phyloP scores from a whole-genome alignment of 2,329 filamentous ascomycete species.

The Calonectria henricotiae region DNA sequence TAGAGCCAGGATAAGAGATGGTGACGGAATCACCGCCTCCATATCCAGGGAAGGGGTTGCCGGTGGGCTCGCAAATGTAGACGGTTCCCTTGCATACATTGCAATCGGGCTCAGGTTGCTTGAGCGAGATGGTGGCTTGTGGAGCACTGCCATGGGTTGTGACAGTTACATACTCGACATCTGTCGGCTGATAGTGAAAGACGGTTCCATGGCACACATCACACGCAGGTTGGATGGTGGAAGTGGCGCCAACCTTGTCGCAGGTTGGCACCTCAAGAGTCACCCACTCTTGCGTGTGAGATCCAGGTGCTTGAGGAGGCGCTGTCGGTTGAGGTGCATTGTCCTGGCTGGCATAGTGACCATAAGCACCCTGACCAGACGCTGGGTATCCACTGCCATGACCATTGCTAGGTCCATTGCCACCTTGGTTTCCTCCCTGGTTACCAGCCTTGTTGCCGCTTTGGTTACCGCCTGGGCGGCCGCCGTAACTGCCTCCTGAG shows the following conservation, averaged over 20 bases:
- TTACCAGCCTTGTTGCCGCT: background rate
- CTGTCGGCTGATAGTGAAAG: slow-evolving; percentile 49
- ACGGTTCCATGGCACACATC: slow-evolving; percentile 49
- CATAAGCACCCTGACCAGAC: no score
- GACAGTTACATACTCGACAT: slow-evolving; percentile 47
- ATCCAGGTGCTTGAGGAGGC: background rate
- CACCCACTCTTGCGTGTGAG: slow-evolving; percentile 34
- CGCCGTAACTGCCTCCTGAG: background rate
- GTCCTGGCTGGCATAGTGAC: no score
- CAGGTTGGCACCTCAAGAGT: slow-evolving; percentile 50
- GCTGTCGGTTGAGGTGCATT: background rate
- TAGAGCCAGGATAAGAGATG: slow-evolving; percentile 14
- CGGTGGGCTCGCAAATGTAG: slow-evolving; percentile 49
- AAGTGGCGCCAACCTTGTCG: slow-evolving; percentile 41
- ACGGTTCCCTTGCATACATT: slow-evolving; percentile 48
- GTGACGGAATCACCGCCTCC: background rate
- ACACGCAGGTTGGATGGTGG: slow-evolving; percentile 45
- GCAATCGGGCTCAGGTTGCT: slow-evolving; percentile 44
- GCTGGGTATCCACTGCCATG: background rate
- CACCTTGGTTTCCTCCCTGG: background rate
- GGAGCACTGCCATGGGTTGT: slow-evolving; percentile 40
- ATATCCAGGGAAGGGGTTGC: slow-evolving; percentile 10
- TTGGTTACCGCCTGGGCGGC: background rate
- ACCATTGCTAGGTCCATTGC: background rate
- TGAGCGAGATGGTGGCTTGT: slow-evolving; percentile 45